phyloP scores from a whole-genome alignment of 306 rosid species.

The Begonia loranthoides region DNA sequence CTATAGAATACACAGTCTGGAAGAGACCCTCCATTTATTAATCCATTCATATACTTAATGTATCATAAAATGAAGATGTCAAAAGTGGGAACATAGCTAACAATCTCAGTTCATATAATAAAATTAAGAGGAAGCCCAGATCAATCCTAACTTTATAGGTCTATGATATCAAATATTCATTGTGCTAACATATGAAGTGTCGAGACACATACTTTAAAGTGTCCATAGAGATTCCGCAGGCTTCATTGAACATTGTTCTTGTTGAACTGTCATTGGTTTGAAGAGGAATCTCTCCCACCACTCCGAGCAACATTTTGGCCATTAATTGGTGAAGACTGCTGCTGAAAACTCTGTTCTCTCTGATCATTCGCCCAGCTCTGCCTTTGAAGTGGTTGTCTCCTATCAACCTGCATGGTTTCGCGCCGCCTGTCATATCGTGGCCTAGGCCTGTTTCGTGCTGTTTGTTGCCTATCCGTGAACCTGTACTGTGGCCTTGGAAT shows the following conservation, averaged over 20 bases:
- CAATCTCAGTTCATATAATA: no score
- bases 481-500: conserved; percentile 83
- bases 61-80: no score
- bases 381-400: conserved; percentile 33
- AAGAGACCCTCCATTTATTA: background rate
- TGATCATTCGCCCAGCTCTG: conserved; percentile 32
- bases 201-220: background rate
- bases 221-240: background rate
- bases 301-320: conserved; percentile 13
- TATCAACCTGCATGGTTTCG: conserved; percentile 57
- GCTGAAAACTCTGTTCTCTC: conserved; percentile 19
- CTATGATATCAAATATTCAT: no score
- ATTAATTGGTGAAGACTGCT: conserved; percentile 20
- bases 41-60: no score
- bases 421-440: conserved; percentile 64
- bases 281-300: conserved; percentile 9
- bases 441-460: conserved; percentile 47
- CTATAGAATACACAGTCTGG: no score
- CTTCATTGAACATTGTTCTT: conserved; percentile 10
- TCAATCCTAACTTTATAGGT: no score
- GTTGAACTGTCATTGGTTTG: conserved; percentile 6
- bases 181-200: background rate
- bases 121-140: background rate
- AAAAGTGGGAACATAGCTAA: no score
- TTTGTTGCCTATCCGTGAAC: conserved; percentile 38